Conservation (phyloP, 441 rosid genomes). For the Brassica hybrid region DNA sequence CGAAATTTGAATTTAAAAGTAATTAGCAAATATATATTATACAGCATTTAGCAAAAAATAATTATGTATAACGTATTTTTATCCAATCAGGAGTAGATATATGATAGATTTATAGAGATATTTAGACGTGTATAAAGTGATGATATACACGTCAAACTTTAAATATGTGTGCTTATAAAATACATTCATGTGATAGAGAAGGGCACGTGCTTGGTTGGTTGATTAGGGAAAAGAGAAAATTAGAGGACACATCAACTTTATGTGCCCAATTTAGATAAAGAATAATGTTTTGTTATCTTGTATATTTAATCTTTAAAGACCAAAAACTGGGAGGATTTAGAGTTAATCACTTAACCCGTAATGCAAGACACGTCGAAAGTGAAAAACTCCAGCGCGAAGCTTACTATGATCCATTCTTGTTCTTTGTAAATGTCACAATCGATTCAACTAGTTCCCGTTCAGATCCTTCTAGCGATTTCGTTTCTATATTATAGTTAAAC, state of each 20-base stretch:
- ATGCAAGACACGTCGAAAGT: slow-evolving; percentile 46
- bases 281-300: not conserved
- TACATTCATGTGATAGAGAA: slow-evolving; percentile 29
- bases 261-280: slow-evolving; percentile 19
- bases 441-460: slow-evolving; percentile 33
- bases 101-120: slow-evolving; percentile 14
- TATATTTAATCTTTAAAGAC: slow-evolving; percentile 19
- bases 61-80: not conserved
- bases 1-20: slow-evolving; percentile 1
- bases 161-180: not conserved
- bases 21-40: not conserved
- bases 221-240: slow-evolving; percentile 22
- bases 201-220: slow-evolving; percentile 44
- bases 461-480: slow-evolving; percentile 8
- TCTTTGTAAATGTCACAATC: slow-evolving; percentile 26
- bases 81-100: slow-evolving; percentile 8
- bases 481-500: slow-evolving; percentile 20
- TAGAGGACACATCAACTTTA: slow-evolving; percentile 32
- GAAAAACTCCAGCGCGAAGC: slow-evolving; percentile 41
- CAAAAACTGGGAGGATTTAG: slow-evolving; percentile 25
- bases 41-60: not conserved
- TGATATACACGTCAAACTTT: slow-evolving; percentile 39
- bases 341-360: slow-evolving; percentile 20
- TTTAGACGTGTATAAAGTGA: slow-evolving; percentile 15
- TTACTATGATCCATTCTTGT: slow-evolving; percentile 33